Evolutionary conservation across 805 yeast genomes (phyloP).

Genomic region (Candida manassasensis): DNA sequence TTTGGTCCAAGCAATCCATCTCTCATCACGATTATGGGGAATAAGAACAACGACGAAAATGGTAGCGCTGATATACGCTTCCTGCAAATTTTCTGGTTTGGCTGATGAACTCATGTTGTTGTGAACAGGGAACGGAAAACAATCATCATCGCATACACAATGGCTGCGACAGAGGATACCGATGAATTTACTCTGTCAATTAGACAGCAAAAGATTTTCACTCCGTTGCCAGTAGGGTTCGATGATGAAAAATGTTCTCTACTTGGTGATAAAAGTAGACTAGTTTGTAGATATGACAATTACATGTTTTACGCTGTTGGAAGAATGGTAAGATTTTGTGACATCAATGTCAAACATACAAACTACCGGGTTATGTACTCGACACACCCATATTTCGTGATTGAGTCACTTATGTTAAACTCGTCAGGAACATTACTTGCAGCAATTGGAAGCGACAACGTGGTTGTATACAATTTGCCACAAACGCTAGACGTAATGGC

Average conservation of each 20-base stretch:
- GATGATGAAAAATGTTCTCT: neutral
- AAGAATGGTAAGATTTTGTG: constrained; percentile 27
- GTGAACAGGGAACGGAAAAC: no score
- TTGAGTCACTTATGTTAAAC: constrained; percentile 34
- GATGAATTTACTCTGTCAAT: no score
- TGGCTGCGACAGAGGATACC: no score
- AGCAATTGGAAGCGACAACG: constrained; percentile 24
- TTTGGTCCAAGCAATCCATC: no score
- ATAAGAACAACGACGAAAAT: no score
- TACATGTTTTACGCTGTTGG: constrained; percentile 31
- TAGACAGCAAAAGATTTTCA: neutral
- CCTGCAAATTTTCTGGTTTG: no score
- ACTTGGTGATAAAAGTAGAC: constrained; percentile 3
- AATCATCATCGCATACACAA: no score
- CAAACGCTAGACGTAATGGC: neutral
- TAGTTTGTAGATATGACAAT: constrained; percentile 14
- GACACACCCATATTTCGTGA: constrained; percentile 17
- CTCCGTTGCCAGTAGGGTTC: neutral
- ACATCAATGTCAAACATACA: constrained; percentile 15
- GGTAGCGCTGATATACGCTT: no score
- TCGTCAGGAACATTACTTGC: constrained; percentile 40
- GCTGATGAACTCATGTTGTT: no score
- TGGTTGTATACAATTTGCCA: constrained; percentile 31
- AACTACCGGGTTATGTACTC: constrained; percentile 18
- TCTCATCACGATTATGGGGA: no score